phyloP scores from a whole-genome alignment of 139 green algal species.

The Ostreobium quekettii region DNA sequence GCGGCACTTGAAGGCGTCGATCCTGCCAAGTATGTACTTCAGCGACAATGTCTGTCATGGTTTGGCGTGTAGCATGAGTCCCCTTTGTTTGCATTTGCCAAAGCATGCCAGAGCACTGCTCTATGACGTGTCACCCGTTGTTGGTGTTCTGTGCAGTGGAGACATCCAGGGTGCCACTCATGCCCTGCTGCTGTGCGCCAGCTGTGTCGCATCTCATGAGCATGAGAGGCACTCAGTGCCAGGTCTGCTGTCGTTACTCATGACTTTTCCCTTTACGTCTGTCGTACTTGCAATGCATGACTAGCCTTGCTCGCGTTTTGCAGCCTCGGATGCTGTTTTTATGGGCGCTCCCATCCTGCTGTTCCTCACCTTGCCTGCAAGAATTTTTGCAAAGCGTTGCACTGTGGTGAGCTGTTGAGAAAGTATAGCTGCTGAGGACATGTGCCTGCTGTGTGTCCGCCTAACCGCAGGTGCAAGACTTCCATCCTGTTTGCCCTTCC shows the following conservation, averaged over 20 bases:
- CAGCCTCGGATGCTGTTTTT: no score
- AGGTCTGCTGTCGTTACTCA: no score
- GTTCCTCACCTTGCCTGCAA: background rate
- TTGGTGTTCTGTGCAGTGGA: background rate
- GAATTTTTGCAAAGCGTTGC: background rate
- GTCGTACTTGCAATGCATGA: background rate
- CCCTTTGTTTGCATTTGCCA: background rate
- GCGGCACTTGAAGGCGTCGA: background rate
- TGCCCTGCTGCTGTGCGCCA: background rate
- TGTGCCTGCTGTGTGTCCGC: no score
- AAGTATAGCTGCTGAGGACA: no score
- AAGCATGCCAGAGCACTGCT: background rate
- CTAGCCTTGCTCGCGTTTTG: background rate
- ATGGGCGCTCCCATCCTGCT: no score
- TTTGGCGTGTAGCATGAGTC: background rate
- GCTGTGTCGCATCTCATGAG: background rate
- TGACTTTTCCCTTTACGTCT: no score
- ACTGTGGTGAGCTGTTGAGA: background rate
- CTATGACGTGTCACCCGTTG: background rate
- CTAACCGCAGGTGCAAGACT: constrained; percentile 10
- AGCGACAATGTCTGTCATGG: background rate
- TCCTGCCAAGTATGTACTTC: background rate
- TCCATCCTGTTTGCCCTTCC: constrained; percentile 14
- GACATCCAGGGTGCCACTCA: background rate
- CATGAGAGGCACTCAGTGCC: no score